phyloP scores from a whole-genome alignment of 2,329 filamentous ascomycete species.

The Calonectria naviculata region DNA sequence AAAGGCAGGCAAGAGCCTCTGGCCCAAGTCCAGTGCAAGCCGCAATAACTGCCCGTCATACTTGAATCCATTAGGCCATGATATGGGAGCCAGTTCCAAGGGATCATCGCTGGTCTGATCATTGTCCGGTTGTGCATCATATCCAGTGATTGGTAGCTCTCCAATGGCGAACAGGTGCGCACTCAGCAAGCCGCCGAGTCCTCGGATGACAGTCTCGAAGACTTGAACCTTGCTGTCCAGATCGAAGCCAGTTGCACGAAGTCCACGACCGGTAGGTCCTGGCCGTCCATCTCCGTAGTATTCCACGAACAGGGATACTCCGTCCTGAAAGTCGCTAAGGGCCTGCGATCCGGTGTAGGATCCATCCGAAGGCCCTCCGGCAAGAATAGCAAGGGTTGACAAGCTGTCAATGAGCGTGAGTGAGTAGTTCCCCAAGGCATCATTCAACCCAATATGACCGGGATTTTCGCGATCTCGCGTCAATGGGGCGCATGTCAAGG shows the following conservation, averaged over 20 bases:
- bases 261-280: constrained; percentile 75
- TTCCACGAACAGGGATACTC: constrained; percentile 78
- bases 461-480: constrained; percentile 86
- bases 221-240: constrained; percentile 98
- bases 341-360: constrained; percentile 58
- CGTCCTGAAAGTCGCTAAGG: constrained; percentile 81
- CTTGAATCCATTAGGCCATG: constrained; percentile 80
- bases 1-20: constrained; percentile 90
- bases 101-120: constrained; percentile 47
- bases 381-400: constrained; percentile 92
- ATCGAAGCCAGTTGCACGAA: constrained; percentile 85
- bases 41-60: constrained; percentile 93
- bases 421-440: constrained; percentile 97
- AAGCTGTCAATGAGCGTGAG: constrained; percentile 95
- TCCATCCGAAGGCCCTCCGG: constrained; percentile 71
- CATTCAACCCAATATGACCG: constrained; percentile 87
- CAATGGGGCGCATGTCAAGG: constrained; percentile 85
- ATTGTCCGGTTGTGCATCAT: constrained; percentile 62
- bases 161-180: constrained; percentile 94
- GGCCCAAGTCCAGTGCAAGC: constrained; percentile 87
- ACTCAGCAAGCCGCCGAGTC: constrained; percentile 89
- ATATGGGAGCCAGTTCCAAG: constrained; percentile 65
- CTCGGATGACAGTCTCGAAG: constrained; percentile 97
- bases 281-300: constrained; percentile 88
- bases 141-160: constrained; percentile 87